Evolutionary conservation across 2,329 filamentous ascomycete genomes (phyloP), one percentile per base, ranked within the genome.

Genomic region (Leptographium flavum): DNA sequence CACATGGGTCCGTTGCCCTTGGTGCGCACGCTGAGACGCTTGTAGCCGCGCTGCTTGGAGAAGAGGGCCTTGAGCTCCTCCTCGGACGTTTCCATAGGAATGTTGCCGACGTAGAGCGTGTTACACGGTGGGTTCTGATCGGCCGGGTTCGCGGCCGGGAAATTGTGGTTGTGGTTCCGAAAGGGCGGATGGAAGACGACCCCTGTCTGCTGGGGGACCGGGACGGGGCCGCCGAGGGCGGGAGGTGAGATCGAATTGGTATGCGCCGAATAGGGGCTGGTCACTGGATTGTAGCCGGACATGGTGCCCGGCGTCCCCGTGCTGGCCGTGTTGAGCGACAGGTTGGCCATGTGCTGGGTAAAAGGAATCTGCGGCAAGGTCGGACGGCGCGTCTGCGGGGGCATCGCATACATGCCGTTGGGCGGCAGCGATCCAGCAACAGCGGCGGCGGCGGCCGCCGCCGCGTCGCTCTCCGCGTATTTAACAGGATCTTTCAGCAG

Each of bases 111-210:
- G 57, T 98, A 96, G 7, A 98, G 71, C 0, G 92, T 98, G 59
- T 98, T 96, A 72, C 92, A 96, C 0, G 92, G 92, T 1, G 90
- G 90, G 55, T 96, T 95, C 62, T 95, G 85, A 57, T 98, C 90
- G 13, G 90, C 88, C 0, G 88, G 90, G 54, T 96, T 96, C 49
- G 86, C 84, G 0, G 88, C 83, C 14, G 90, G 90, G 50, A 87
- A 84, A 21, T 32, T 41, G 28, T 41, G 76, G 55, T 69, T 41
- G 28, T 41, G 76, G 56, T 69, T 73, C 51, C 66, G 70, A 53
- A 74, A 83, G 52, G 71, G 66, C 45, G 66, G 70, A 32, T 67
- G 39, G 68, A 64, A 27, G 19, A 6, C 17, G 23, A 13, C 44
- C 68, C 48, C 30, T 6, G 19, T 9, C 65, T 62, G 28, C 11